Conservation (phyloP, 495 filamentous ascomycete genomes). For the Aspergillus homomorphus region DNA sequence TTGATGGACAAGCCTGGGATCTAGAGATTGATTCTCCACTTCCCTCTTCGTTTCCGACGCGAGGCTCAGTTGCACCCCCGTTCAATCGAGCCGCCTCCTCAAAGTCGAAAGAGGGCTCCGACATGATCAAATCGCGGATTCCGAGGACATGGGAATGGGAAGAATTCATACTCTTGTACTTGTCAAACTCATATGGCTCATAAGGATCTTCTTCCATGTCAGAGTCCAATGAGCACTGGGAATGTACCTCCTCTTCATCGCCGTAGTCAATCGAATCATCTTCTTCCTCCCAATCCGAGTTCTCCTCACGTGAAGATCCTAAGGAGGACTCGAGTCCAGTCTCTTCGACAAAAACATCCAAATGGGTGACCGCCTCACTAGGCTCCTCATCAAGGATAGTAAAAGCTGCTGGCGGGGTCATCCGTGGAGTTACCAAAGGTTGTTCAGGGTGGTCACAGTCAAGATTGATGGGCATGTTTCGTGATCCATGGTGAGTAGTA, state of each 20-base stretch:
- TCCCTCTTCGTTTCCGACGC: not conserved
- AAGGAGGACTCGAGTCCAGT: not conserved
- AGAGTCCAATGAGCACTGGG: conserved; percentile 5
- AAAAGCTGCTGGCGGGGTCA: conserved; percentile 19
- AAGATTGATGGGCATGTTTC: conserved; percentile 17
- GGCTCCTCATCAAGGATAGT: conserved; percentile 2
- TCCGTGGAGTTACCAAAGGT: conserved; percentile 23
- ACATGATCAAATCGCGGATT: not conserved
- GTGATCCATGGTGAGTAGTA: conserved; percentile 5
- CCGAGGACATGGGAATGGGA: not conserved
- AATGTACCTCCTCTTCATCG: conserved; percentile 8
- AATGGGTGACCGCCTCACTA: conserved; percentile 8
- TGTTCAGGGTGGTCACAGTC: conserved; percentile 15
- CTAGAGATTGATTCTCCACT: not conserved
- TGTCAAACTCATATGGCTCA: conserved; percentile 5
- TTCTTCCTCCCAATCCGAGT: conserved; percentile 10
- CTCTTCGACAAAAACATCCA: conserved; percentile 4
- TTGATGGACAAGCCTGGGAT: not conserved
- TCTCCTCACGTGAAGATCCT: not conserved
- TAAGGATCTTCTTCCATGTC: conserved; percentile 12
- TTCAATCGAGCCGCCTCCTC: not conserved
- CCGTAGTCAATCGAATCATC: conserved; percentile 9
- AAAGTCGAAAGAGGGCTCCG: not conserved
- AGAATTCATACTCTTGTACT: not conserved
- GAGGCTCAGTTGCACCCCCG: not conserved